These are phyloP conservation scores for Escovopsis weberi DNA, from an alignment of 2,329 filamentous ascomycete species.

Conservation along the genomic window DNA sequence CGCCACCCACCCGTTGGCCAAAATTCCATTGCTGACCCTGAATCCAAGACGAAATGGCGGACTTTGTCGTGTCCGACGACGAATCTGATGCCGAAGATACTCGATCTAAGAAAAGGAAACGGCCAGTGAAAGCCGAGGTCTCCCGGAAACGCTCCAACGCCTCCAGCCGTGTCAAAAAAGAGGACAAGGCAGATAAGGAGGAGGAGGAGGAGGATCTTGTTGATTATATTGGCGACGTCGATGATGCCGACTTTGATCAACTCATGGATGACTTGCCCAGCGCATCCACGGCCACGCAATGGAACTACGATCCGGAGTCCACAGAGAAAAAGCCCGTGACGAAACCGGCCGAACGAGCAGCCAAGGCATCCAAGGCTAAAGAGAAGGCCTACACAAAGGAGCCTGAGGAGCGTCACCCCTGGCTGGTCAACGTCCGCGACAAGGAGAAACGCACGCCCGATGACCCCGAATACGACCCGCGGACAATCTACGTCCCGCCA, in stretches of 20 bases:
- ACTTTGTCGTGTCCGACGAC: conserved; percentile 81
- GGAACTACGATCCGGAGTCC: conserved; percentile 49
- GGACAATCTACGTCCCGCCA: conserved; percentile 81
- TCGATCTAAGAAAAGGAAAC: conserved; percentile 60
- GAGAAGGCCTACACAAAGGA: conserved; percentile 68
- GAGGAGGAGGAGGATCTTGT: not conserved
- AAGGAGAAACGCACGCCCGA: conserved; percentile 65
- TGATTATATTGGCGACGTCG: conserved; percentile 27
- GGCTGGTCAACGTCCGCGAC: conserved; percentile 76
- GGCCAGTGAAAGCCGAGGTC: conserved; percentile 35
- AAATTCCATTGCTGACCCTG: conserved; percentile 2
- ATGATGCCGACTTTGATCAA: conserved; percentile 39
- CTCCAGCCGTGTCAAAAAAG: conserved; percentile 22
- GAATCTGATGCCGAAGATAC: conserved; percentile 56
- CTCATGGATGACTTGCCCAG: conserved; percentile 41
- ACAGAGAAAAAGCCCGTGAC: conserved; percentile 21
- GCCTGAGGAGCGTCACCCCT: conserved; percentile 74
- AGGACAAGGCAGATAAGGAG: conserved; percentile 17
- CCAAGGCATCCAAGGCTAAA: conserved; percentile 25
- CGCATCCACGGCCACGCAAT: conserved; percentile 65
- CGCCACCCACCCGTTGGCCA: not conserved
- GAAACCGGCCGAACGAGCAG: conserved; percentile 16
- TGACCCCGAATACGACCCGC: conserved; percentile 80
- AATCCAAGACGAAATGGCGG: conserved; percentile 52
- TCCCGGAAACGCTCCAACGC: conserved; percentile 50